Percentiles rank a stretch among this genome's conserved stretches.
Conservation (phyloP, 1,139 yeast genomes). For the Protomyces macrosporus region DNA sequence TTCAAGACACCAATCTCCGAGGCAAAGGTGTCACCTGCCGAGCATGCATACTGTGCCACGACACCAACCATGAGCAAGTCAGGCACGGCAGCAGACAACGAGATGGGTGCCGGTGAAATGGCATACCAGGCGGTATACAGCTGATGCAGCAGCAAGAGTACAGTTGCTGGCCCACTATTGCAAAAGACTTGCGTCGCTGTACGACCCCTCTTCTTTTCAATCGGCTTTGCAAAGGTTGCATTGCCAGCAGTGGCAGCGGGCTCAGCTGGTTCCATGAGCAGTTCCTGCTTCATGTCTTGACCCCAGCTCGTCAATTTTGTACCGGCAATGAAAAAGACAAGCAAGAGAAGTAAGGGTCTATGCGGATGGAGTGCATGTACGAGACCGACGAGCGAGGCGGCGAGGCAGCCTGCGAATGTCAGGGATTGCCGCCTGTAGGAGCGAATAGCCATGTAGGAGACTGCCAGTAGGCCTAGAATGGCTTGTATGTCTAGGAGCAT, state of each 20-base stretch:
- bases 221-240: background rate
- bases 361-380: conserved; percentile 44
- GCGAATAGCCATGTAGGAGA: conserved; percentile 11
- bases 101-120: background rate
- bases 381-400: conserved; percentile 43
- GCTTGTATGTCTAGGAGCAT: background rate
- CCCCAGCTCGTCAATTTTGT: conserved; percentile 43
- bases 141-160: conserved; percentile 1
- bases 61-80: conserved; percentile 39
- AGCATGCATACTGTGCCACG: conserved; percentile 44
- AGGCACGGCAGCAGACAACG: background rate
- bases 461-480: conserved; percentile 13
- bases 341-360: conserved; percentile 39
- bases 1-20: conserved; percentile 49
- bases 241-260: too few species aligned
- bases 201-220: conserved; percentile 23
- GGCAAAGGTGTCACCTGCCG: conserved; percentile 49
- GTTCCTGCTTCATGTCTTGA: conserved; percentile 27
- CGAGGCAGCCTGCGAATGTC: conserved; percentile 41
- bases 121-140: conserved; percentile 16
- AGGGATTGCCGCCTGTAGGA: conserved; percentile 38
- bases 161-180: conserved; percentile 11
- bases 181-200: conserved; percentile 29
- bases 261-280: conserved; percentile 14
- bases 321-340: conserved; percentile 44